Base-by-base conservation (phyloP, 1,284 basidiomycete genomes). In the Inonotus obliquus region DNA sequence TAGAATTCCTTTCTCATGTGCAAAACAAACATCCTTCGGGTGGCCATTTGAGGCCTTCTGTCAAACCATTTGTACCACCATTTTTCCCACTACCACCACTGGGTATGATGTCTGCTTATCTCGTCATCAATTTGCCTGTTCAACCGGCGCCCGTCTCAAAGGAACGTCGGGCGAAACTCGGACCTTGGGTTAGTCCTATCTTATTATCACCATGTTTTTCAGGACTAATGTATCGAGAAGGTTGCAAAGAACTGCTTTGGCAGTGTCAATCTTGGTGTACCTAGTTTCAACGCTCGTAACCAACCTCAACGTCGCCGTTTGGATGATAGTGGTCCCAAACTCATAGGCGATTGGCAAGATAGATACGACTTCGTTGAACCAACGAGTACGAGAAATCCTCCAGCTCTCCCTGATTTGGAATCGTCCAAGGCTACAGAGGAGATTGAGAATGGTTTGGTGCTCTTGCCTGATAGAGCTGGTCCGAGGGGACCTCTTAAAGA, bases 161-260 rank as follows among this genome's bases (percentile, higher is more conserved):
- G 62, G 77, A 79, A 37, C 74, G 78, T 59, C 86, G 87, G 67
- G 72, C 72, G 17, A 69, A 67, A 51, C 69, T 88, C 41, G 80
- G 78, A 9, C 79, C 79, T 65, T 81, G 79, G 82, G 86, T 86
- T 70, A 61, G 78, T 69, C 35, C 11, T 38, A 21, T n/a, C 37
- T 2, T 44, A 38, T 41, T 32, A 27, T 52, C 14, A 35, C 25
- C 35, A 32, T 54, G 19, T 44, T 53, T n/a, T 25, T 44, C 23
- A 29, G 25, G 35, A 10, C 21, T 53, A 27, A 62, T 54, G 27
- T 37, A 51, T 17, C 45, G 48, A 49, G 55, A 41, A 76, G 75
- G 72, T 76, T 2, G 66, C 72, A 14, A 69, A 71, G 60, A 72
- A 71, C 65, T 71, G 74, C 53, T 70, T 70, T 44, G 71, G 71